phyloP scores from a whole-genome alignment of 1,284 basidiomycete genomes.

The Neolentinus lepideus region DNA sequence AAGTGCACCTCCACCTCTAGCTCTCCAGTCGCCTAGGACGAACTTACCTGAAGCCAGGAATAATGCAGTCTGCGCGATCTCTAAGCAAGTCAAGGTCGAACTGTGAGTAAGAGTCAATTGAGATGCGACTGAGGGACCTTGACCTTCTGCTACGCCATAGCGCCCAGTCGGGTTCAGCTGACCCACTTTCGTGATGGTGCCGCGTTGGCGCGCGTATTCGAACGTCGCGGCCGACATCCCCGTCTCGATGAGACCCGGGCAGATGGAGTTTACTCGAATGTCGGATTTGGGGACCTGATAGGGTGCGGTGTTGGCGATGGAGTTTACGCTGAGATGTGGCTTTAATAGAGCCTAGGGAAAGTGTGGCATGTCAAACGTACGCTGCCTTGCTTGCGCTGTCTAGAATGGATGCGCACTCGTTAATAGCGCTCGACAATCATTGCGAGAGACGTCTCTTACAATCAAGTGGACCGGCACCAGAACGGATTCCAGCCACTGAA shows the following conservation, averaged over 20 bases:
- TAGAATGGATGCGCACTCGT: constrained; percentile 21
- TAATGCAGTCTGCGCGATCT: constrained; percentile 79
- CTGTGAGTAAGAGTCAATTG: background rate
- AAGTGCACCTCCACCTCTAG: constrained; percentile 4
- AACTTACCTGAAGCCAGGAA: constrained; percentile 81
- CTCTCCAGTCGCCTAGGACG: background rate
- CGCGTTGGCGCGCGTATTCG: constrained; percentile 68
- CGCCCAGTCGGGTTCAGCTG: constrained; percentile 82
- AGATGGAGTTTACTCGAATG: constrained; percentile 86
- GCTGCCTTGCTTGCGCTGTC: constrained; percentile 90
- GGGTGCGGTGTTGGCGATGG: constrained; percentile 74
- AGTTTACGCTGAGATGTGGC: constrained; percentile 60
- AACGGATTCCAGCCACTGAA: constrained; percentile 77
- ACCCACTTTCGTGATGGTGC: constrained; percentile 72
- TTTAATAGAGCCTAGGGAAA: constrained; percentile 4
- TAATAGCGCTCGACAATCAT: constrained; percentile 5
- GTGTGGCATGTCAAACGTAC: constrained; percentile 27
- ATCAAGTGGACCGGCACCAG: constrained; percentile 81
- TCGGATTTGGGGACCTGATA: constrained; percentile 81
- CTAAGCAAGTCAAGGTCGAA: constrained; percentile 23
- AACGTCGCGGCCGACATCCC: constrained; percentile 78
- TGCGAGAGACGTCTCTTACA: constrained; percentile 44
- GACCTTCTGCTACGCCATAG: constrained; percentile 77
- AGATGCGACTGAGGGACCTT: constrained; percentile 7
- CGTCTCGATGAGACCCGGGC: constrained; percentile 89